phyloP scores from a whole-genome alignment of 768 basidiomycete species.

The Dioszegia aurantiaca region DNA sequence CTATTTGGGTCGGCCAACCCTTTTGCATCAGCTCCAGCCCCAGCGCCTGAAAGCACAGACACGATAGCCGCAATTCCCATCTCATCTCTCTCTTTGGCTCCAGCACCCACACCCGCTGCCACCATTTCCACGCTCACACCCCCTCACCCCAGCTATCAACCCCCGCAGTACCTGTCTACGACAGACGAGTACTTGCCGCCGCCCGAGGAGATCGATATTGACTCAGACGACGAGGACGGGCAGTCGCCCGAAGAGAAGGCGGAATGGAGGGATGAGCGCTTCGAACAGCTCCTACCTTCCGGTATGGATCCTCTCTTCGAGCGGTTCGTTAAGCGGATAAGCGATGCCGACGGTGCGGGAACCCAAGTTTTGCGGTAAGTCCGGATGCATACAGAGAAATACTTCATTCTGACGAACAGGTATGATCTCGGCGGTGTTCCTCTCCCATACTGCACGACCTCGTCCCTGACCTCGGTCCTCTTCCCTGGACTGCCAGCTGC shows the following conservation, averaged over 20 bases:
- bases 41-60: constrained; percentile 5
- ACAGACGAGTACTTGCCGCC: constrained; percentile 48
- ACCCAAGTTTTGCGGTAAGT: constrained; percentile 79
- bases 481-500: constrained; percentile 60
- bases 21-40: constrained; percentile 24
- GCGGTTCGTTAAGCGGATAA: constrained; percentile 71
- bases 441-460: constrained; percentile 73
- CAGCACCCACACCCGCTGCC: constrained; percentile 15
- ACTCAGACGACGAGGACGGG: constrained; percentile 55
- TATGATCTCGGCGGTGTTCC: constrained; percentile 86
- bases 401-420: constrained; percentile 8
- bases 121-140: constrained; percentile 36
- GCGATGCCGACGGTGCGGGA: constrained; percentile 59
- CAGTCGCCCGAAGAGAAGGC: constrained; percentile 53
- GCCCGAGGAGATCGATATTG: constrained; percentile 30
- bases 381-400: constrained; percentile 55
- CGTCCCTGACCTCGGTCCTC: constrained; percentile 67
- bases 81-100: constrained; percentile 25
- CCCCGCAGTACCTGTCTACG: constrained; percentile 47
- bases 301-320: constrained; percentile 78
- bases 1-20: constrained; percentile 35
- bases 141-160: constrained; percentile 49
- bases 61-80: constrained; percentile 17
- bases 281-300: constrained; percentile 60
- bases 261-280: constrained; percentile 52